Evolutionary conservation across 139 green algal species (phyloP).

Genomic region (Chlamydomonas incerta): DNA sequence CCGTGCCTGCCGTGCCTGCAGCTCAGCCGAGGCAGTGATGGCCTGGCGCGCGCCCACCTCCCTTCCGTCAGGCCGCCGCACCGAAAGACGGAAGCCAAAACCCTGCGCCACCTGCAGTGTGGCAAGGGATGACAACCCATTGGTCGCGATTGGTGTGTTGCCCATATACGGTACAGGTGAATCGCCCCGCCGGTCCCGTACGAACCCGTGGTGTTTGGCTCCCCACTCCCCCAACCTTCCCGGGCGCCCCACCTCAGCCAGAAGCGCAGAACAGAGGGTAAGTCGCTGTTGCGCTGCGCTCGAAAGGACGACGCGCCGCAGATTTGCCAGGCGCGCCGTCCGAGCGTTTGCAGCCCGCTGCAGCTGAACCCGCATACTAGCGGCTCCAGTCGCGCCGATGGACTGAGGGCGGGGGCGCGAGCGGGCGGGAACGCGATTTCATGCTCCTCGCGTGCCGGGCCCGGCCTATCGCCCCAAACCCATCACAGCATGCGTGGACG

Average conservation of each 20-base stretch:
- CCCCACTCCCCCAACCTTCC: too few species aligned
- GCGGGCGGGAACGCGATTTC: background rate
- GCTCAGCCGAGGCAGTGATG: background rate
- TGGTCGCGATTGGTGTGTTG: too few species aligned
- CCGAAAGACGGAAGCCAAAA: constrained; percentile 25
- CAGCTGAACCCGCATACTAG: constrained; percentile 21
- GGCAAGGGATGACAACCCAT: too few species aligned
- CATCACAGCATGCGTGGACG: background rate
- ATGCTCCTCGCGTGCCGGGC: too few species aligned
- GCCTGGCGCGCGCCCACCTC: constrained; percentile 15
- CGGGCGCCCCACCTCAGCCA: constrained; percentile 9
- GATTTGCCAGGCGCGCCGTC: background rate
- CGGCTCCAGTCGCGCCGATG: constrained; percentile 28
- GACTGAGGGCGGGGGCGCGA: background rate
- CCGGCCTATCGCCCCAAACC: too few species aligned
- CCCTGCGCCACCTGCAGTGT: constrained; percentile 17
- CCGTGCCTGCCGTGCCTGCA: background rate
- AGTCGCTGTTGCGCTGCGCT: constrained; percentile 24
- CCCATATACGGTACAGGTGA: too few species aligned
- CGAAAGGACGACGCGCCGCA: constrained; percentile 24
- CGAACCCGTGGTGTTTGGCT: too few species aligned
- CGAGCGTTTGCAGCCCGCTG: background rate
- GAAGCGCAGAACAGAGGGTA: constrained; percentile 12
- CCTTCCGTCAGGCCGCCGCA: background rate
- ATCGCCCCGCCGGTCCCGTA: too few species aligned